Evolutionary conservation across 164 flowering plant species (phyloP), one percentile per base, ranked within the genome.

Genomic region (Stephania japonica): DNA sequence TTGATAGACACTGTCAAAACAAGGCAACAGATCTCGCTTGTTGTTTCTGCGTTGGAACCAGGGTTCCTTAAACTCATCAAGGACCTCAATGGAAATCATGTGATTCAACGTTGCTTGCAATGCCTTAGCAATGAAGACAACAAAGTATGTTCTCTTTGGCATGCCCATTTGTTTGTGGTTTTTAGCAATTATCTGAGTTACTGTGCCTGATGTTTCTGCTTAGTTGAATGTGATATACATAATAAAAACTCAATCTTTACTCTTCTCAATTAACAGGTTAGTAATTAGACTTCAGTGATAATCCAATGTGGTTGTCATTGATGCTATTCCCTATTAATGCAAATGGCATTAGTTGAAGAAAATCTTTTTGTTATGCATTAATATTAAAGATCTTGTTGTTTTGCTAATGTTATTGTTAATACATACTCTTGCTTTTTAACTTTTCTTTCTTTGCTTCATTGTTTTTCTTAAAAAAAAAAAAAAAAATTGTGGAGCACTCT

Each of bases 71-170:
- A 77, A 68, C 87, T 95, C 44, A 85, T 87, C 14, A 91, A 87
- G 75, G 95, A 92, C 77, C 75, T 83, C 26, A 91, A 95, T 80
- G 98, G 97, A 13, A 90, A 87, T 76, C 99, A 92, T 85, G 98
- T 95, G 13, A 71, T 89, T 10, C 94, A 89, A 74, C 85, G 88
- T 42, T 95, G 98, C 86, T 81, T 95, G 81, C 83, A 84, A 75
- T 83, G 82, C 80, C 83, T 94, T 68, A 77, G 80, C 73, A 75
- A 42, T 72, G 89, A 94, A 79, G 87, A 92, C 70, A 92, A 86
- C 69, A 78, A 86, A 93, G 98, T 94, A 83, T 59, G 23, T 18
- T 59, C 64, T 59, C 9, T 6, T 59, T n/a, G n/a, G 7, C 25
- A 59, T 59, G 64, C 64, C 21, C 64, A n/a, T 59, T 6, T 59